Percentiles rank a stretch among this genome's conserved stretches.
These are phyloP conservation scores for Ceratobasidium sp. DNA, from an alignment of 1,284 basidiomycete species.

Conservation along the genomic window DNA sequence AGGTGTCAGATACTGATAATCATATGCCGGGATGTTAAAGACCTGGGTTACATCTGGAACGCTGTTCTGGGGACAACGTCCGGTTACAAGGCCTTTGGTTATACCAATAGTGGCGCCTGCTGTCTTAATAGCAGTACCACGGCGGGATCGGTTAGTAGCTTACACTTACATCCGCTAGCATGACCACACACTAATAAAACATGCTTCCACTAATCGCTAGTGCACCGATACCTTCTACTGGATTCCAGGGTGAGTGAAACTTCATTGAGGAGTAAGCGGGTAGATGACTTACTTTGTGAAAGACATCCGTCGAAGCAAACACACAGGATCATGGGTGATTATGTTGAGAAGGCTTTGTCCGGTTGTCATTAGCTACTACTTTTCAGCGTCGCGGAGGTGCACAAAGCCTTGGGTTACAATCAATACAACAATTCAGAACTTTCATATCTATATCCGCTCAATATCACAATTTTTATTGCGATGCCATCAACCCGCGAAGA, in stretches of 20 bases:
- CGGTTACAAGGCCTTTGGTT: conserved; percentile 65
- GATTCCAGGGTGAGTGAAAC: conserved; percentile 10
- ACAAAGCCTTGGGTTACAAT: too few species aligned
- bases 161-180: not conserved
- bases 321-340: conserved; percentile 28
- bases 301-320: conserved; percentile 34
- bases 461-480: too few species aligned
- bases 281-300: not conserved
- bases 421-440: too few species aligned
- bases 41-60: conserved; percentile 64
- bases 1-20: not conserved
- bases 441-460: too few species aligned
- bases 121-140: conserved; percentile 42
- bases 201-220: not conserved
- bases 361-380: not conserved
- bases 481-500: too few species aligned
- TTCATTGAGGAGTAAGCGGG: too few species aligned
- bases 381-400: too few species aligned
- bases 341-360: conserved; percentile 8
- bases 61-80: conserved; percentile 62
- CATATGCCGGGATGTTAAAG: not conserved
- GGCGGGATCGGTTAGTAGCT: conserved; percentile 26
- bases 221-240: conserved; percentile 22
- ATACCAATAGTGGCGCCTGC: conserved; percentile 61
- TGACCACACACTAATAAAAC: not conserved